Base-by-base conservation (phyloP, 2,329 filamentous ascomycete genomes). In the Neofusicoccum cordaticola region DNA sequence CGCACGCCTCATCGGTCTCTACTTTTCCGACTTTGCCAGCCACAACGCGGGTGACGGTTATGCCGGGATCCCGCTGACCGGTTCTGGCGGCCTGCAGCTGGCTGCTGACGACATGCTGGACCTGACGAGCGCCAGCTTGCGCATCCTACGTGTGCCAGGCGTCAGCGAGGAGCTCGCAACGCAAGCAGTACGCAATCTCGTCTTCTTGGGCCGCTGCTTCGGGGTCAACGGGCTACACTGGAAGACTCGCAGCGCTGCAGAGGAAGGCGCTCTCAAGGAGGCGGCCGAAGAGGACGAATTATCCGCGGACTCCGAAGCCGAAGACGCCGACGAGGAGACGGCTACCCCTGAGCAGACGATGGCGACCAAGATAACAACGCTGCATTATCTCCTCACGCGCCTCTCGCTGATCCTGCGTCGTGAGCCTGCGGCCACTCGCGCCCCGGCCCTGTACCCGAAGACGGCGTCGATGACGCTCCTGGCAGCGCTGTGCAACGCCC, bases 371-470 rank as follows among this genome's bases (percentile, higher is more conserved):
- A 34, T 58, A n/a, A 80, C 83, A 3, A 84, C 84, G 2, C 82
- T 96, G 35, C 84, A 88, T 66, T 93, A 92, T 76, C 83, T 98
- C 63, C 90, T 97, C 73, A 85, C 87, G 70, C 89, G 92, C 70
- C 84, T 96, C 2, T 90, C 92, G 0, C 88, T 87, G 66, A 88
- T 96, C 66, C 83, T 97, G 42, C 88, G 94, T 50, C 88, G 90
- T 69, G 92, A 96, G 70, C 84, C 71, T 50, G 82, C 85, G 1
- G 87, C 88, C 9, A 87, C 81, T 50, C 82, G 83, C 47, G 84
- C 86, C 1, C 79, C 84, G 5, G 85, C 86, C 19, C 85, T 94
- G 57, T 84, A 89, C 22, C 88, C 90, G 65, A 96, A 96, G 78
- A 86, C 87, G 2, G 88, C 90, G 0, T 87, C 90, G 2, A 85